Base-by-base conservation (phyloP, 768 basidiomycete species). In the Ramaria rubella region DNA sequence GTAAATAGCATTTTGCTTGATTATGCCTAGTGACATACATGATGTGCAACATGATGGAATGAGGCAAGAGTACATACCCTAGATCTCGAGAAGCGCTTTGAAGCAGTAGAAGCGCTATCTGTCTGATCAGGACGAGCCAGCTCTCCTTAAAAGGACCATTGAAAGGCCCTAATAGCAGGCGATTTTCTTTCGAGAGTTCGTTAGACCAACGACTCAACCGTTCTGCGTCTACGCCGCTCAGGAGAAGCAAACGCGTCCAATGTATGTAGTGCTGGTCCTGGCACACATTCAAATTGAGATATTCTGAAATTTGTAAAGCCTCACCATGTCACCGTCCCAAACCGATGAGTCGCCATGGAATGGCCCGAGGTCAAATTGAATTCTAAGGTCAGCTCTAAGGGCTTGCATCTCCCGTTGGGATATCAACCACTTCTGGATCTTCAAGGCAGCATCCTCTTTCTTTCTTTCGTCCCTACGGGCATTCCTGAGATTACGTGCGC, bases 361-460 rank as follows among this genome's bases (percentile, higher is more conserved):
- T 33, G 46, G 58, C 24, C 57, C 59, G 21, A 26, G 31, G 58
- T 79, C 76, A 61, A 89, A 87, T 8, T 67, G 57, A 27, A 50
- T 62, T 52, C 76, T 70, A 67, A 91, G 63, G n/a, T 77, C 67
- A 34, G 58, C 63, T 62, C 78, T 75, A 12, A 77, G 74, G 8
- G 54, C 63, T 48, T 69, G 69, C 3, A 70, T 72, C 52, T 79
- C 77, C 30, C 63, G 62, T 5, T 71, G 62, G 4, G 83, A 83
- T 5, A 85, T 71, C 82, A 85, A 90, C 81, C 79, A 86, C 17
- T 81, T 77, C 64, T 91, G 90, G 24, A 93, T 75, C 51, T 69
- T 73, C 4, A 75, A 64, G 0, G 87, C 86, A 45, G 72, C 77
- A 24, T 88, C 86, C 45, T 78, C 74, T 57, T 76, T 74, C 45